Conservation (phyloP, 2,329 filamentous ascomycete genomes). For the Neoscytalidium dimidiatum region DNA sequence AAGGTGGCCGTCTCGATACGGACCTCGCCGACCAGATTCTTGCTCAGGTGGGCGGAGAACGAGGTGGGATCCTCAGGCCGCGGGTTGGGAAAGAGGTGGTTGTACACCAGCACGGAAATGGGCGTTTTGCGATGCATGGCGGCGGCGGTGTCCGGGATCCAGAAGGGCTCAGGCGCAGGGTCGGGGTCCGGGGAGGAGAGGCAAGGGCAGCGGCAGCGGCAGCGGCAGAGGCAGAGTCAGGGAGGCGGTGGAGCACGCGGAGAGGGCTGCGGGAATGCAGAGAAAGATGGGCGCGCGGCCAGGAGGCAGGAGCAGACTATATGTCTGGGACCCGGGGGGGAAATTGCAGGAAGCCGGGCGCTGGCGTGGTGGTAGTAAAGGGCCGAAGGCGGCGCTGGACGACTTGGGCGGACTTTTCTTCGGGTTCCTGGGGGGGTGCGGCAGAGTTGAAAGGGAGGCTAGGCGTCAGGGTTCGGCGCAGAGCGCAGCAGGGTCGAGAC, state of each 20-base stretch:
- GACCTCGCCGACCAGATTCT: constrained; percentile 73
- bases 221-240: no score
- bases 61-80: constrained; percentile 68
- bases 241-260: neutral
- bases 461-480: constrained; percentile 8
- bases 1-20: constrained; percentile 77
- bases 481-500: constrained; percentile 3
- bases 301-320: constrained; percentile 15
- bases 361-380: constrained; percentile 1
- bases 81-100: constrained; percentile 70
- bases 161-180: neutral
- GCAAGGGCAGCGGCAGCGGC: neutral
- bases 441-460: constrained; percentile 14
- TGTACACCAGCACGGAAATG: constrained; percentile 73
- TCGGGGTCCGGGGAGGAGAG: neutral
- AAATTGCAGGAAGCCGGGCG: constrained; percentile 16
- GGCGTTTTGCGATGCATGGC: constrained; percentile 70
- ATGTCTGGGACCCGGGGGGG: constrained; percentile 11
- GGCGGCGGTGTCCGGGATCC: constrained; percentile 21
- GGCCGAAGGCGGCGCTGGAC: constrained; percentile 1
- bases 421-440: constrained; percentile 13
- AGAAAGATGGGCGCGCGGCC: neutral
- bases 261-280: neutral
- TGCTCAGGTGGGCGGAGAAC: constrained; percentile 70
- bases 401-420: neutral